Evolutionary conservation across 495 filamentous ascomycete species (phyloP).

Genomic region (Penicillium tannophilum): DNA sequence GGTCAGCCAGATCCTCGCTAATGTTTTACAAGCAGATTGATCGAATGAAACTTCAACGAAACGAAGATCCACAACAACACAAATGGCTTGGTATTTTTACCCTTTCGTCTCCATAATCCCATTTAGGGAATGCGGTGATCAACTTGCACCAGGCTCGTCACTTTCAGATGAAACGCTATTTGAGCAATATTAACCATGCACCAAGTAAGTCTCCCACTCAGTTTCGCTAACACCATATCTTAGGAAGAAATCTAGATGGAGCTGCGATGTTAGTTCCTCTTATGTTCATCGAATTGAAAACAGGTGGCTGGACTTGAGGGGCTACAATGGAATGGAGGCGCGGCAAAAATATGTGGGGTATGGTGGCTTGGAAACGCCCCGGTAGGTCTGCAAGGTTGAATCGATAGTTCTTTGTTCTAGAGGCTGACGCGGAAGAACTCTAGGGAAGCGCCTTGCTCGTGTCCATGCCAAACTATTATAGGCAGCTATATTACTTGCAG

Average conservation of each 20-base stretch:
- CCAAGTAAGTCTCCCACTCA: background rate
- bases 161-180: background rate
- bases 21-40: background rate
- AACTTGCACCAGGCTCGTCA: background rate
- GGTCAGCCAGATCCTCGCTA: background rate
- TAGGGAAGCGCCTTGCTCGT: background rate
- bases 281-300: background rate
- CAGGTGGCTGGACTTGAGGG: background rate
- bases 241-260: background rate
- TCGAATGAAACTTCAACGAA: background rate
- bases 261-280: no score
- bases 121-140: background rate
- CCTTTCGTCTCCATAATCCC: background rate
- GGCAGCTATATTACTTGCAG: constrained; percentile 1
- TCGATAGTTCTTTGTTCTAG: constrained; percentile 15
- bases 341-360: constrained; percentile 6
- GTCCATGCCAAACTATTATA: background rate
- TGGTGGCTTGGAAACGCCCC: constrained; percentile 13
- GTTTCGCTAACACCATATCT: background rate
- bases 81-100: background rate
- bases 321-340: background rate
- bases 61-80: background rate
- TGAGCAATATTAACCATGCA: background rate
- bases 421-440: background rate
- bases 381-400: constrained; percentile 6